Base-by-base conservation (phyloP, 306 rosid genomes). In the Gleditsia sinensis region DNA sequence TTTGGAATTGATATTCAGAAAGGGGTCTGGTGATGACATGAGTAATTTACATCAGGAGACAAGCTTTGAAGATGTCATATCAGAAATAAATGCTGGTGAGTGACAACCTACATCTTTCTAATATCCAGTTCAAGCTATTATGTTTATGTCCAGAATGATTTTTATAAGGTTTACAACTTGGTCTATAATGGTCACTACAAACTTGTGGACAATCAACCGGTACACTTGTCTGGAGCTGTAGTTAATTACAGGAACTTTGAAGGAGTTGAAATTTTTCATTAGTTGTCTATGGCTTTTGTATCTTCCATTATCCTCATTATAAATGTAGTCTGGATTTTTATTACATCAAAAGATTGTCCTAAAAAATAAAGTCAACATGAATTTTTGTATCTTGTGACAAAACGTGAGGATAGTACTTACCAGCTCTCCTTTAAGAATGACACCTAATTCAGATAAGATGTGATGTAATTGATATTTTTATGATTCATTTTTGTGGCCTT, bases 1-100 rank as follows among this genome's bases (percentile, higher is more conserved):
- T 79, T 80, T 91, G 89, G 75, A 78, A 73, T 88, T 86, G 51
- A 76, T 91, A 75, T 91, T 86, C 77, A 84, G 84, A 72, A 64
- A 76, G 36, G 79, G 61, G 67, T 34, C 67, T 75, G 90, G 76
- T 45, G 74, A 75, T 78, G 86, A 72, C 71, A 77, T 49, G 65
- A 72, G 61, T 62, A 75, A 74, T 78, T 62, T 81, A 57, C 84
- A 67, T 62, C 82, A 14, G 76, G 86, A 78, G 69, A 71, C 77
- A 76, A 74, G 49, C 79, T 75, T 67, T 45, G 83, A 72, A 68
- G 83, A 86, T 43, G 84, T 34, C 55, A 20, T 51, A 21, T 54
- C 84, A 64, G 83, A 60, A 75, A 61, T 37, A 79, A 90, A 78
- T 58, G 71, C 83, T 32, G 86, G 96, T 88, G 79, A 78, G 91